Evolutionary conservation across 2,329 filamentous ascomycete genomes (phyloP).

Genomic region (Fusarium paranaense): DNA sequence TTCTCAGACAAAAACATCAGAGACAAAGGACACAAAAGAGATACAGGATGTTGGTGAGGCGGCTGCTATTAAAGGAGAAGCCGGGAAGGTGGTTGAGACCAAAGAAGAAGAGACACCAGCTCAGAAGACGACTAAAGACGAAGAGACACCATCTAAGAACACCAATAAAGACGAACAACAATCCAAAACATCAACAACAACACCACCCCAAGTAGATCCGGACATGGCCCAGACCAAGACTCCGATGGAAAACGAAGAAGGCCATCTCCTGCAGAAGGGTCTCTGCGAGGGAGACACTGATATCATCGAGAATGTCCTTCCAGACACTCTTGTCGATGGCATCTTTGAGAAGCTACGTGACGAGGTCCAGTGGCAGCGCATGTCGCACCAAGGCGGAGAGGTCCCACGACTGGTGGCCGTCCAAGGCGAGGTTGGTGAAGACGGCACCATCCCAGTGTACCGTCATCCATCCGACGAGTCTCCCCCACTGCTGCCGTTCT

Average conservation of each 20-base stretch:
- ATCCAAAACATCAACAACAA: background rate
- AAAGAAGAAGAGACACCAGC: background rate
- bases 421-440: slow-evolving; percentile 76
- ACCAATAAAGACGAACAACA: background rate
- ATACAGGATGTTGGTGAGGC: slow-evolving; percentile 3
- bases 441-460: slow-evolving; percentile 89
- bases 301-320: slow-evolving; percentile 77
- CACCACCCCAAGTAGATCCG: background rate
- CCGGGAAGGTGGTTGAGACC: background rate
- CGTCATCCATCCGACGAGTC: slow-evolving; percentile 93
- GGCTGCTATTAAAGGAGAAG: slow-evolving; percentile 21
- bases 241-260: slow-evolving; percentile 10
- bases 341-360: slow-evolving; percentile 77
- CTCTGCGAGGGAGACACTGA: slow-evolving; percentile 86
- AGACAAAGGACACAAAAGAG: background rate
- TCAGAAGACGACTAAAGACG: slow-evolving; percentile 3
- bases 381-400: slow-evolving; percentile 92
- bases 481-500: slow-evolving; percentile 81
- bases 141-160: background rate
- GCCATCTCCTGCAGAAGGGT: slow-evolving; percentile 53
- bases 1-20: background rate
- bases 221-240: slow-evolving; percentile 16
- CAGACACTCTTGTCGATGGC: slow-evolving; percentile 63
- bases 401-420: slow-evolving; percentile 93
- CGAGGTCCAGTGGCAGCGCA: slow-evolving; percentile 89